Evolutionary conservation across 805 yeast genomes (phyloP), one percentile per base, ranked within the genome.

Genomic region (Saccharomyces mikatae): DNA sequence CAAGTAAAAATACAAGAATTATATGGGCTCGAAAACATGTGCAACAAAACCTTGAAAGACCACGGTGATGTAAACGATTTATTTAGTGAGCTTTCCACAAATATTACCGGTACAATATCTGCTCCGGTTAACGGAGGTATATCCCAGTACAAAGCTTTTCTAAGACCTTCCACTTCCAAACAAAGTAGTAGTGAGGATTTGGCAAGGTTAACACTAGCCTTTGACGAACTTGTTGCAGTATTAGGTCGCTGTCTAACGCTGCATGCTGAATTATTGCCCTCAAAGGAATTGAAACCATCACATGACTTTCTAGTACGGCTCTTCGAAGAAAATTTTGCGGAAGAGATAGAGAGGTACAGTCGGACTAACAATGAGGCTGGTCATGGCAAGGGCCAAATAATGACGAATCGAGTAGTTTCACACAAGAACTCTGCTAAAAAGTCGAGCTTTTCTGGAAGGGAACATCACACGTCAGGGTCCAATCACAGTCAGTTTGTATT

Each of bases 41-140:
- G 82, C 50, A 75, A 75, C 60, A 75, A 76, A 62, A 78, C 81
- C 2, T 59, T 78, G 53, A 80, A 76, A 59, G 83, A 81, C 29
- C 79, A 78, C 61, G 74, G 76, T 0, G 80, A 77, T 50, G 73
- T 70, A 50, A 64, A 74, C 2, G 70, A 82, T 0, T 67, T 79
- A 29, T 83, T 84, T 66, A 78, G 79, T 59, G 89, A 83, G 64
- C 71, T 87, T 56, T 83, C 91, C 5, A 76, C 92, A 68, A 82
- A 81, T 62, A 72, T 85, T 53, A 80, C 89, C 2, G 96, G 96
- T 47, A 87, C 96, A 0, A 91, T 90, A 53, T 96, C 89, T 66
- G 82, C 96, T 0, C 96, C 96, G 2, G 92, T 89, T 5, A 89
- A 89, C 66, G 97, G 97, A 36, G 97, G 97, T 55, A 87, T 89